Evolutionary conservation across 331 rosid genomes (phyloP), one percentile per base, ranked within the genome.

Genomic region (Ulmus americana): DNA sequence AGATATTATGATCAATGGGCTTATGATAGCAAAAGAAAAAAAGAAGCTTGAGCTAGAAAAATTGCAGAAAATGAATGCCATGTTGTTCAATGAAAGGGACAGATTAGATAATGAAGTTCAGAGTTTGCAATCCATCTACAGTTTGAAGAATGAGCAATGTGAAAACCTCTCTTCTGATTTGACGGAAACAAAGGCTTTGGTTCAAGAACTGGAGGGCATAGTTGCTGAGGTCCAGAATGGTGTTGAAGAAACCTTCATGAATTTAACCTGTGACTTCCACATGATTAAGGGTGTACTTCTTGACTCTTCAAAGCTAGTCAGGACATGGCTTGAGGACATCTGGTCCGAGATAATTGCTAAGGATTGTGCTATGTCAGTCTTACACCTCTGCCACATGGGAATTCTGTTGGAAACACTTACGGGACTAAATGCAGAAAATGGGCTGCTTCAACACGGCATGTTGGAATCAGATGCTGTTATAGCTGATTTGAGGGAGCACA

Each of bases 301-400:
- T 42, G 68, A 78, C 70, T 80, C 90, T 61, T 82, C 84, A 12
- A 89, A 76, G 75, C 76, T 68, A 49, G 83, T 87, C 18, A 71
- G 62, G 57, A 84, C 89, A 59, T 86, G 87, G 84, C 83, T 92
- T 64, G 98, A 87, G 80, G 77, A 80, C 40, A 73, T 89, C 55
- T 92, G 98, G 95, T 92, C 95, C 50, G 90, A 87, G 75, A 87
- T 87, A 53, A 80, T 92, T 83, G 76, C 65, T 55, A 92, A 89
- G 79, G 97, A 89, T 47, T 89, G 86, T 77, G 94, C 85, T 44
- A 68, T 85, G 71, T 89, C 95, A 47, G 98, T 87, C 68, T 79
- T 89, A 10, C 97, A 92, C 64, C 91, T 85, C 44, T 92, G 97
- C 74, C 95, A 92, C 82, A 74, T 83, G 88, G 95, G 98, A 49